phyloP scores from a whole-genome alignment of 225 moss, liverwort and hornwort genomes.

The Rhytidiadelphus loreus region DNA sequence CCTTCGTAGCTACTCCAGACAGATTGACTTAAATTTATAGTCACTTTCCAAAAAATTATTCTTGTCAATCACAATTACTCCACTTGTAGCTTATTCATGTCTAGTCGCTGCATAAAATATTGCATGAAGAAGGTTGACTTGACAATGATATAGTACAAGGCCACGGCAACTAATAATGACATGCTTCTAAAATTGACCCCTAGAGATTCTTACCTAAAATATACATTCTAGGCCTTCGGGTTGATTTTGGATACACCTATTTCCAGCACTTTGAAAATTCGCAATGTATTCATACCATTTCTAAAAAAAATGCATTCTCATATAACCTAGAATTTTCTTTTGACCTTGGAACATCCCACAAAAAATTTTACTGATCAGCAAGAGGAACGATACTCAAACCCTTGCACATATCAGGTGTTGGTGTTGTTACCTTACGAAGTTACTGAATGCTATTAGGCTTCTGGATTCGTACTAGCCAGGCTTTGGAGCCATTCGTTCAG shows the following conservation, averaged over 20 bases:
- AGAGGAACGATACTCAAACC: not conserved
- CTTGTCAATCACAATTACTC: no score
- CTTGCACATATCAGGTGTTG: not conserved
- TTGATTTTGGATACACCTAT: not conserved
- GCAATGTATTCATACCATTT: no score
- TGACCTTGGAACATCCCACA: no score
- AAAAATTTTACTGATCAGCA: no score
- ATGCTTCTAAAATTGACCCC: not conserved
- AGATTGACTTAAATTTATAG: no score
- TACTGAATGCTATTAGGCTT: not conserved
- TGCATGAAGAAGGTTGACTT: not conserved
- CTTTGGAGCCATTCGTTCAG: not conserved
- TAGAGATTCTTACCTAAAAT: not conserved
- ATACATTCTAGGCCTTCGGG: accelerated
- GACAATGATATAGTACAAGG: not conserved
- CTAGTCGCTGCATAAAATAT: no score
- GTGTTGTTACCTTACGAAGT: not conserved
- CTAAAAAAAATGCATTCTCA: not conserved
- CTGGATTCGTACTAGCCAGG: not conserved
- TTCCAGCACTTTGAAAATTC: not conserved
- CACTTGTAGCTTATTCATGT: not conserved
- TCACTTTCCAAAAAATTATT: not conserved
- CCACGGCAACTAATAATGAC: not conserved
- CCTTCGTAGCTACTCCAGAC: not conserved
- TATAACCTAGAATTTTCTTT: no score